phyloP scores from a whole-genome alignment of 306 rosid genomes.

The Trifolium subterraneum region DNA sequence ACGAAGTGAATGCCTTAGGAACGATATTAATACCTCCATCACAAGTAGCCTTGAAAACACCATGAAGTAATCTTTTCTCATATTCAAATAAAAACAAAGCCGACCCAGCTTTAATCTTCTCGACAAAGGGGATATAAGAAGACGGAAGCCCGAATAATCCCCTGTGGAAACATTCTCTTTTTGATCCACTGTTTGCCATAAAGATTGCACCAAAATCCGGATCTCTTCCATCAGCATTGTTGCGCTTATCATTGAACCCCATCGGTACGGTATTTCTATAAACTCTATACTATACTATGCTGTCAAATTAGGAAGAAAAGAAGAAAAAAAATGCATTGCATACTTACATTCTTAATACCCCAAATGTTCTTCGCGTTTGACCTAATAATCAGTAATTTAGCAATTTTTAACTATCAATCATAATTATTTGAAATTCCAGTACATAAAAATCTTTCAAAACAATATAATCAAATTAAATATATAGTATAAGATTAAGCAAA shows the following conservation, averaged over 20 bases:
- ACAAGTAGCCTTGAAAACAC: slow-evolving; percentile 60
- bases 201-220: slow-evolving; percentile 62
- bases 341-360: slow-evolving; percentile 24
- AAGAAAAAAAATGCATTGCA: slow-evolving; percentile 30
- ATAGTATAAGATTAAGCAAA: not conserved
- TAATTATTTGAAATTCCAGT: not conserved
- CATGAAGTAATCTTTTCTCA: slow-evolving; percentile 63
- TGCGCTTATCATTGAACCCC: slow-evolving; percentile 41
- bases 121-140: slow-evolving; percentile 48
- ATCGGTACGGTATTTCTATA: slow-evolving; percentile 26
- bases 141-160: slow-evolving; percentile 48
- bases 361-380: slow-evolving; percentile 22
- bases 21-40: slow-evolving; percentile 57
- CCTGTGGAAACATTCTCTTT: slow-evolving; percentile 44
- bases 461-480: not conserved
- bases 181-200: slow-evolving; percentile 43
- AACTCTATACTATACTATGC: slow-evolving; percentile 29
- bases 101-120: slow-evolving; percentile 59
- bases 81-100: slow-evolving; percentile 66
- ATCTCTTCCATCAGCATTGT: slow-evolving; percentile 44
- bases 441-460: not conserved
- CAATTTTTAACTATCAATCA: slow-evolving; percentile 16
- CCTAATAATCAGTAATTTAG: slow-evolving; percentile 25
- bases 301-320: slow-evolving; percentile 36
- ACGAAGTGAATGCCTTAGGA: slow-evolving; percentile 50